Base-by-base conservation (phyloP, 139 green algal genomes). In the Chlamydomonas sp. region DNA sequence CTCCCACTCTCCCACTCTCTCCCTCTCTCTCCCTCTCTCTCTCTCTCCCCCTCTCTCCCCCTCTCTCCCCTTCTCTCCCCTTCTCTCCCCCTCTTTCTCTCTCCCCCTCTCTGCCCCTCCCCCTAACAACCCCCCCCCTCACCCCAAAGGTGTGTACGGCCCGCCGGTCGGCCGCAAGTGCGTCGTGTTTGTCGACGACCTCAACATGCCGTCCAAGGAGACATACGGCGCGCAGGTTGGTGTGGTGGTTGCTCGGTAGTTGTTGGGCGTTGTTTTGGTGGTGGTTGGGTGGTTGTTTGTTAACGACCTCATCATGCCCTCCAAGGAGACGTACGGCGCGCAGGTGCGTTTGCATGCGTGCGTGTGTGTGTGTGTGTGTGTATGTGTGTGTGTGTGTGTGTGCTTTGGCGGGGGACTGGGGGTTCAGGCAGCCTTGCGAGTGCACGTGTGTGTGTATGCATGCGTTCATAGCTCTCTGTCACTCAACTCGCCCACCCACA, bases 301-400 rank as follows among this genome's bases (percentile, higher is more conserved):
- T 30, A 84, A 91, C 59, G 86, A 91, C 73, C 77, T 91, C n/a
- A 91, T 90, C 84, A 91, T 91, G 86, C 86, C 86, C 8, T 68
- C 81, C 38, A 87, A 84, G 74, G 86, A 91, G 75, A 78, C 75
- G 33, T 91, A 88, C 58, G 82, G 82, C 49, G 85, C 85, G 26
- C 85, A n/a, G n/a, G n/a, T n/a, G n/a, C n/a, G n/a, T n/a, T n/a
- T n/a, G n/a, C n/a, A n/a, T n/a, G n/a, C n/a, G n/a, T n/a, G n/a
- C n/a, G n/a, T n/a, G n/a, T n/a, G n/a, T n/a, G n/a, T n/a, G n/a
- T n/a, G n/a, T n/a, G n/a, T n/a, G n/a, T n/a, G n/a, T n/a, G n/a
- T n/a, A n/a, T n/a, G n/a, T n/a, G n/a, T n/a, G n/a, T n/a, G n/a
- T n/a, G n/a, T n/a, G n/a, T n/a, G n/a, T n/a, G n/a, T n/a, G n/a